Base-by-base conservation (phyloP, 306 rosid genomes). In the Quercus aquifolioides region DNA sequence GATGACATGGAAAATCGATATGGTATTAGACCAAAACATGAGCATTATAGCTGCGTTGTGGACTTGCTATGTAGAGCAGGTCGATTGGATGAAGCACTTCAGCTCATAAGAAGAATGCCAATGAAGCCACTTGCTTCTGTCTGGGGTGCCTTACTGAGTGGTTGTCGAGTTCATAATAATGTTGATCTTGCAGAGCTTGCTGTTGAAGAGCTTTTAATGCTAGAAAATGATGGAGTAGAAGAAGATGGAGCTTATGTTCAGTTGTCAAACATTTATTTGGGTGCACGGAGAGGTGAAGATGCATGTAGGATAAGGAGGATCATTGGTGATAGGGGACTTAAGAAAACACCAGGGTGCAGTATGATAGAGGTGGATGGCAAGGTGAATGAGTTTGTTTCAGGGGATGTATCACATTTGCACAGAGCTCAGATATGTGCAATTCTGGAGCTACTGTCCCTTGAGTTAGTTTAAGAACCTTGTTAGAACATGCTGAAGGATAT, bases 81-180 rank as follows among this genome's bases (percentile, higher is more conserved):
- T 56, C 67, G 6, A 41, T 59, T 87, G 5, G 51, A 73, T 67
- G 85, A 84, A 74, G 85, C 88, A 51, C 69, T 82, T 57, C 26
- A 71, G 74, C 80, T 87, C 60, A 84, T 77, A 38, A 57, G 71
- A 77, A 82, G 75, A 57, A 84, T 87, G 88, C 85, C 88, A 35
- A 76, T 87, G 86, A 82, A 74, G 81, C 86, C 88, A 51, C 82
- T 80, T 28, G 90, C 86, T 70, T 87, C 88, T 74, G 88, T 79
- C 64, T 87, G 90, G 85, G 88, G 90, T 63, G 86, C 90, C 56
- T 82, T 87, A 57, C 71, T 87, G 23, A 77, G 81, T 70, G 84
- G 85, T 33, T 84, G 86, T 68, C 68, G 79, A 71, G 67, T 74
- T 52, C 77, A 67, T 74, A 69, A 82, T 35, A 73, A 84, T 58